phyloP scores from a whole-genome alignment of 177 flowering plant species.

The Vitis hybrid region DNA sequence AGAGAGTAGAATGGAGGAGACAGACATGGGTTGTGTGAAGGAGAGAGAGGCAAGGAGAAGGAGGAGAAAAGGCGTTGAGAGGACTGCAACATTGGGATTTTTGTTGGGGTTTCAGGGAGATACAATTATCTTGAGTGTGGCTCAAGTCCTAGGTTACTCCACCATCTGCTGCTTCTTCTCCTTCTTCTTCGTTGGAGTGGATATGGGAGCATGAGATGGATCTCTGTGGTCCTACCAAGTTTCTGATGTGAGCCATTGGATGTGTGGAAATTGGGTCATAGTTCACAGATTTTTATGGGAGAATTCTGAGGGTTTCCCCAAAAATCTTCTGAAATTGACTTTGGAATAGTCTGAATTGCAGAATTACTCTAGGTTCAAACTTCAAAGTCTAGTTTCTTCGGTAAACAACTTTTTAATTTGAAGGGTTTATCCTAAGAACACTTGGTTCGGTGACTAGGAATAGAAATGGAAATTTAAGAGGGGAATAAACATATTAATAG shows the following conservation, averaged over 20 bases:
- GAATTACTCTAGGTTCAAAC: too few relatives aligned
- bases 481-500: too few relatives aligned
- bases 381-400: too few relatives aligned
- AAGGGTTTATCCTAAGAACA: too few relatives aligned
- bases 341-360: too few relatives aligned
- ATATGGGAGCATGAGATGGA: neutral
- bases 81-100: slow-evolving; percentile 24
- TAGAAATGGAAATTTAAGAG: too few relatives aligned
- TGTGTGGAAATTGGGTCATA: neutral
- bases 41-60: slow-evolving; percentile 20
- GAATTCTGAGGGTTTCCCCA: neutral
- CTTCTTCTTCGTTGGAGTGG: neutral
- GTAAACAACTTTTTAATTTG: too few relatives aligned
- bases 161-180: neutral
- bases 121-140: neutral
- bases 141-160: neutral
- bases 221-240: neutral
- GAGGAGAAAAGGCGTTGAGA: slow-evolving; percentile 15
- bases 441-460: too few relatives aligned
- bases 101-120: slow-evolving; percentile 2
- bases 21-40: neutral
- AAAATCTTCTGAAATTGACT: too few relatives aligned
- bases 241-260: neutral
- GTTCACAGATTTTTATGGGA: neutral
- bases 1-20: slow-evolving; percentile 5